phyloP scores from a whole-genome alignment of 345 rosid species.

The Bretschneidera sinensis region DNA sequence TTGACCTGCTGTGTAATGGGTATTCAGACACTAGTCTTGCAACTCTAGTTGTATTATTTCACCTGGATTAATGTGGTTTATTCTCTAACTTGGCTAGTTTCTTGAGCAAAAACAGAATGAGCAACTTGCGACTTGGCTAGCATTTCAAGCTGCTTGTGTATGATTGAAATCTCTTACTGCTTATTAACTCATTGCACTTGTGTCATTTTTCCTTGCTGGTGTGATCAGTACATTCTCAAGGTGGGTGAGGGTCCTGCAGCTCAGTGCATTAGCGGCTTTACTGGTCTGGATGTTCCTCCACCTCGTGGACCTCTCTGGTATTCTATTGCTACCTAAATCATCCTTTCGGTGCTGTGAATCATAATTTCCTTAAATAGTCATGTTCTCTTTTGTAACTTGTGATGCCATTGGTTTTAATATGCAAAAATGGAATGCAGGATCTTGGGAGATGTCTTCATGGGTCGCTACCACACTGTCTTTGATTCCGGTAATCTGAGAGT shows the following conservation, averaged over 20 bases:
- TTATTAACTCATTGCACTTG: background rate
- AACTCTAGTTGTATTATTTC: too few relatives aligned
- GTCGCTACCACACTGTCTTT: conserved; percentile 84
- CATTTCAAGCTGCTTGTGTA: background rate
- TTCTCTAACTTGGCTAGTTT: background rate
- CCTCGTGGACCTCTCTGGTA: conserved; percentile 98
- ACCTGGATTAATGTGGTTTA: too few relatives aligned
- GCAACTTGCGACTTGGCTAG: background rate
- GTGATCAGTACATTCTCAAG: conserved; percentile 74
- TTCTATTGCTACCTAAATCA: background rate
- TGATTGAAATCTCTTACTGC: background rate
- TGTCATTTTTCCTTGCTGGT: too few relatives aligned
- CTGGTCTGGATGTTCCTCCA: conserved; percentile 73
- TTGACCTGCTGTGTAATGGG: too few relatives aligned
- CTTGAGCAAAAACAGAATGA: background rate
- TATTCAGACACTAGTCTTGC: too few relatives aligned
- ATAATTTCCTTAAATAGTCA: background rate
- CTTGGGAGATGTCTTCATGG: conserved; percentile 91
- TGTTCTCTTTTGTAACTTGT: background rate
- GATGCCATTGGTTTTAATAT: background rate
- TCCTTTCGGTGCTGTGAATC: background rate
- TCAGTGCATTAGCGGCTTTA: conserved; percentile 92
- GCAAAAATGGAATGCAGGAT: conserved; percentile 47
- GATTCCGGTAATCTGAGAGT: conserved; percentile 70
- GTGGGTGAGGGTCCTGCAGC: conserved; percentile 69